Conservation (phyloP, 108 stramenopile genomes). For the Asterionellopsis glacialis region DNA sequence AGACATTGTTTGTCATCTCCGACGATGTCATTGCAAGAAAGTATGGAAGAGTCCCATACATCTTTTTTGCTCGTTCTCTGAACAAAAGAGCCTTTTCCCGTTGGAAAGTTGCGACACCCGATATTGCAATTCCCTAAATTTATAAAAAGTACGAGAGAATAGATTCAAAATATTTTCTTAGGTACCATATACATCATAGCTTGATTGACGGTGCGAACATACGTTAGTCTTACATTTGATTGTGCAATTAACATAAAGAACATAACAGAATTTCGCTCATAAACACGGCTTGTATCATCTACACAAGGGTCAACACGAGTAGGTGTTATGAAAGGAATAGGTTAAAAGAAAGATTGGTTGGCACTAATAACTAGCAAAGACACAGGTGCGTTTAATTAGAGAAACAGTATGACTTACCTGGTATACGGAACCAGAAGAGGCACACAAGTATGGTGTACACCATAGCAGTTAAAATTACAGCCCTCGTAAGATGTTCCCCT, state of each 20-base stretch:
- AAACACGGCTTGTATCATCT: slow-evolving; percentile 48
- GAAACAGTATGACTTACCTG: background rate
- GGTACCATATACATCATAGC: too few relatives aligned
- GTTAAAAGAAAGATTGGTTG: too few relatives aligned
- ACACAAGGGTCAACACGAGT: too few relatives aligned
- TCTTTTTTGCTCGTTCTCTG: slow-evolving; percentile 76
- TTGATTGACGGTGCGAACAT: too few relatives aligned
- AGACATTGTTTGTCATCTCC: slow-evolving; percentile 63
- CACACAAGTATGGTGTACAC: slow-evolving; percentile 50
- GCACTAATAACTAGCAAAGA: too few relatives aligned
- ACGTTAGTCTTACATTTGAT: slow-evolving; percentile 1
- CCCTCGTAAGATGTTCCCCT: slow-evolving; percentile 55
- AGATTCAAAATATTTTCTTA: too few relatives aligned
- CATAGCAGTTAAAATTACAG: slow-evolving; percentile 36
- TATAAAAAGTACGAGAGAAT: too few relatives aligned
- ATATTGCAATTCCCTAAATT: slow-evolving; percentile 47
- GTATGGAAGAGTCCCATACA: slow-evolving; percentile 75
- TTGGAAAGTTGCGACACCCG: slow-evolving; percentile 49
- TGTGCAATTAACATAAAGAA: slow-evolving; percentile 79
- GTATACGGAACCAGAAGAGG: slow-evolving; percentile 61
- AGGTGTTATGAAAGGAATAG: too few relatives aligned
- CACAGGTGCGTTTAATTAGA: too few relatives aligned
- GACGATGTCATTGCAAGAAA: slow-evolving; percentile 70
- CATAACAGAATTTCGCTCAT: slow-evolving; percentile 59
- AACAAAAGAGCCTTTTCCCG: slow-evolving; percentile 56